Evolutionary conservation across 2,329 filamentous ascomycete genomes (phyloP), one percentile per base, ranked within the genome.

Genomic region (Hypoxylon sp.): DNA sequence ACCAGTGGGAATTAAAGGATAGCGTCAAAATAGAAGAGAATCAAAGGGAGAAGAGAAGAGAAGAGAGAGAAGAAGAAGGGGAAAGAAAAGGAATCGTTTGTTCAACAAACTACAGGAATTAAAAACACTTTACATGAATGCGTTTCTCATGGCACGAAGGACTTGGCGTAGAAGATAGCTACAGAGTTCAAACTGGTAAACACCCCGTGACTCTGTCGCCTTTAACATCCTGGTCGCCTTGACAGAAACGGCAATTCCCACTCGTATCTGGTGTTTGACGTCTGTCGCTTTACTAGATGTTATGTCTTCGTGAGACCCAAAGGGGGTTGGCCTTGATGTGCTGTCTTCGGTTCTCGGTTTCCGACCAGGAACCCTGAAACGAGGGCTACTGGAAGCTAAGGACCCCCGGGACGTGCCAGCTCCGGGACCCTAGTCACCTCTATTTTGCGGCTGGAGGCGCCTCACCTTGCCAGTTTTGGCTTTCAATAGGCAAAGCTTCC

Each of bases 341-440:
- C 61, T 65, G 61, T 55, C 63, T 61, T 67, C 54, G 62, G 69
- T 64, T 71, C 61, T 67, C 54, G 62, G 69, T 64, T 71, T 70
- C 69, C 52, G 62, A 68, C 64, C 39, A 50, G 59, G 64, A 32
- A 64, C 54, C 61, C 72, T 76, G 74, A 75, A 76, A 76, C 74
- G 66, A 65, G 69, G 56, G 64, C 29, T 56, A 37, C 34, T 68
- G 61, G 63, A 68, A 69, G 67, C 63, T 69, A 72, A 71, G 63
- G 57, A 70, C 66, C 65, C 65, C 66, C 74, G 74, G 74, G 67
- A 71, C 56, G 57, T 71, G 64, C 63, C 70, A 70, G 55, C 64
- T 69, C 73, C 73, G 73, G 73, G 63, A 59, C 57, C 71, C 70
- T 68, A 63, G 65, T 65, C 61, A 27, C 46, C 51, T 61, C 61